phyloP scores from a whole-genome alignment of 768 basidiomycete genomes.

The Cyathus striatus region DNA sequence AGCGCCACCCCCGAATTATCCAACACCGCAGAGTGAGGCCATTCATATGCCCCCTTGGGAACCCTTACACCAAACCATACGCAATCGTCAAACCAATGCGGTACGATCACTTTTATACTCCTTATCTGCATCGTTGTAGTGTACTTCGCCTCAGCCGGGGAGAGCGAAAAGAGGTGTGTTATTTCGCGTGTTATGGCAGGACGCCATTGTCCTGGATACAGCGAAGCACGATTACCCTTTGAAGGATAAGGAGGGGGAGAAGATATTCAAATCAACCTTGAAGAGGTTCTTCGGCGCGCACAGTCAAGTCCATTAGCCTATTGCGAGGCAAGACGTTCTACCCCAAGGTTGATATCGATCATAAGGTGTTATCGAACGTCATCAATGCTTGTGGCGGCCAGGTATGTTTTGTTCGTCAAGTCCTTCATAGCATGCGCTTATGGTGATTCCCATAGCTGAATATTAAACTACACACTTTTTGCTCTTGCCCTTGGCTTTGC shows the following conservation, averaged over 20 bases:
- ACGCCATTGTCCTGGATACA: slow-evolving; percentile 22
- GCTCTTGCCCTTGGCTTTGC: too few species aligned
- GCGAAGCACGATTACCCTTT: slow-evolving; percentile 62
- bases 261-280: slow-evolving; percentile 62
- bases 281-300: slow-evolving; percentile 56
- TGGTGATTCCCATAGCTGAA: slow-evolving; percentile 23
- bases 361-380: slow-evolving; percentile 62
- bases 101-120: too few species aligned
- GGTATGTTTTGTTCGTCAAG: slow-evolving; percentile 29
- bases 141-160: too few species aligned
- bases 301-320: slow-evolving; percentile 46
- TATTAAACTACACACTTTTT: slow-evolving; percentile 51
- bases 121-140: too few species aligned
- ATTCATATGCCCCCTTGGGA: too few species aligned
- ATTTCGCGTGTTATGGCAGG: too few species aligned
- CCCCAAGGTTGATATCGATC: slow-evolving; percentile 52
- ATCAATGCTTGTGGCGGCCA: slow-evolving; percentile 67
- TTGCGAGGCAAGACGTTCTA: slow-evolving; percentile 70
- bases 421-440: slow-evolving; percentile 1
- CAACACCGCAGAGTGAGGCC: too few species aligned
- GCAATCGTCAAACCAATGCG: too few species aligned
- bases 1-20: too few species aligned
- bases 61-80: too few species aligned
- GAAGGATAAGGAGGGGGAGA: slow-evolving; percentile 56
- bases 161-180: too few species aligned